These are phyloP conservation scores for Erythrophleum ivorense DNA, from an alignment of 331 rosid genomes.

Conservation along the genomic window DNA sequence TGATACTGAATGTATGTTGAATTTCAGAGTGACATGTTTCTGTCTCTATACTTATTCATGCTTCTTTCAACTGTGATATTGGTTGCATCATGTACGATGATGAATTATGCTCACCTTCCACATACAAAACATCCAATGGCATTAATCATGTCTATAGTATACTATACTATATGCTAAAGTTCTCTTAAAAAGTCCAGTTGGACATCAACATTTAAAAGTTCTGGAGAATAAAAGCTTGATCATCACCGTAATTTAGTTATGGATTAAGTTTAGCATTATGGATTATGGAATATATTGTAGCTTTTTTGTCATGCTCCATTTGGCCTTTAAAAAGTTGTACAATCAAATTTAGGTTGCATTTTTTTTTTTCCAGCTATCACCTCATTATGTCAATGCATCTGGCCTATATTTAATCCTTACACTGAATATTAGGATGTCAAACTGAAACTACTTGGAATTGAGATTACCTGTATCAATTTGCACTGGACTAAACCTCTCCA, in stretches of 20 bases:
- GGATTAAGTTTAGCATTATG: slow-evolving; percentile 16
- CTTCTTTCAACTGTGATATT: neutral
- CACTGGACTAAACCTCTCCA: neutral
- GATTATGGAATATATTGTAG: neutral
- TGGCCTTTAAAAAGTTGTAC: slow-evolving; percentile 8
- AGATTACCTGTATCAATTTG: neutral
- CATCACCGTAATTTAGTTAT: slow-evolving; percentile 1
- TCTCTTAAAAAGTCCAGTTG: slow-evolving; percentile 18
- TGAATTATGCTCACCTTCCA: slow-evolving; percentile 14
- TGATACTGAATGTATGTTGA: neutral
- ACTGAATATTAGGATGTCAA: neutral
- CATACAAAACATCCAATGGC: neutral
- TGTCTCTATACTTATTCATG: neutral
- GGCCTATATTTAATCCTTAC: slow-evolving; percentile 11
- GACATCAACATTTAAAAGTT: neutral
- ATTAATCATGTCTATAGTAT: neutral
- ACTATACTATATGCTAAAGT: neutral
- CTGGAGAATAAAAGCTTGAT: neutral
- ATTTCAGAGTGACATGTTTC: neutral
- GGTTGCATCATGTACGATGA: slow-evolving; percentile 1
- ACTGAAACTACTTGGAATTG: slow-evolving; percentile 19
- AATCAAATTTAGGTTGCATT: neutral
- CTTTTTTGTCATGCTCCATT: slow-evolving; percentile 21
- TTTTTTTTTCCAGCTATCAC: neutral
- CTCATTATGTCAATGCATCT: slow-evolving; percentile 9